Base-by-base conservation (phyloP, 2,329 filamentous ascomycete genomes). In the Aspergillus fructus region DNA sequence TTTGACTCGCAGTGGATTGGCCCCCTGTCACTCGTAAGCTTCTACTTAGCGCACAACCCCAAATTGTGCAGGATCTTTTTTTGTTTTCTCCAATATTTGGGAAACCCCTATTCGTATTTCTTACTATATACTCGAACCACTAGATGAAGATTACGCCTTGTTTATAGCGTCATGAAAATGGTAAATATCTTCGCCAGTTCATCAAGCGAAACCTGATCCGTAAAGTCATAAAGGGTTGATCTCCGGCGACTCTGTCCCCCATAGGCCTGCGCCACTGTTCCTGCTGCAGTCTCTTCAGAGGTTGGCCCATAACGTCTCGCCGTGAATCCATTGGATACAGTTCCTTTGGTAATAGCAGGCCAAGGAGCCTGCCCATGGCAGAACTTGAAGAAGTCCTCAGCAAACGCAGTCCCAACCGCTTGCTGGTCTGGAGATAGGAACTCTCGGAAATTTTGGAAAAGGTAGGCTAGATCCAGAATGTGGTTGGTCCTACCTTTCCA, bases 391-490 rank as follows among this genome's bases (percentile, higher is more conserved):
- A 78, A 65, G 37, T 76, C 69, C 17, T 66, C 65, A 1, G 73
- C 78, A 58, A 78, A 76, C 2, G 55, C 52, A 12, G 62, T 62
- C 2, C 67, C 73, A 2, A 74, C 65, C 13, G 58, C 55, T 43
- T 63, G 60, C 53, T 79, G 75, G 6, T 65, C 62, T 1, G 66
- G 61, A 0, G 62, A 62, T 40, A 81, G 49, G 42, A 68, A 70
- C 17, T 79, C 72, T 9, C 73, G 74, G 63, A 74, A 79, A 42
- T 80, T 81, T 63, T 80, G 78, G 55, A 79, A 78, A 12, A 81
- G 61, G 46, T 74, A 79, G 0, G 73, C 72, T 12, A 78, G 62
- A 34, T 81, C 79, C 1, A 80, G 68, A n/a, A 80, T 75, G 59
- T 81, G 79, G 1, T 67, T 72, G 0, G 76, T 66, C 23, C 67